A percentile compares a stretch with the other conserved stretches of the same genome.
phyloP scores from a whole-genome alignment of 2,329 filamentous ascomycete species.

The Neopestalotiopsis clavispora region DNA sequence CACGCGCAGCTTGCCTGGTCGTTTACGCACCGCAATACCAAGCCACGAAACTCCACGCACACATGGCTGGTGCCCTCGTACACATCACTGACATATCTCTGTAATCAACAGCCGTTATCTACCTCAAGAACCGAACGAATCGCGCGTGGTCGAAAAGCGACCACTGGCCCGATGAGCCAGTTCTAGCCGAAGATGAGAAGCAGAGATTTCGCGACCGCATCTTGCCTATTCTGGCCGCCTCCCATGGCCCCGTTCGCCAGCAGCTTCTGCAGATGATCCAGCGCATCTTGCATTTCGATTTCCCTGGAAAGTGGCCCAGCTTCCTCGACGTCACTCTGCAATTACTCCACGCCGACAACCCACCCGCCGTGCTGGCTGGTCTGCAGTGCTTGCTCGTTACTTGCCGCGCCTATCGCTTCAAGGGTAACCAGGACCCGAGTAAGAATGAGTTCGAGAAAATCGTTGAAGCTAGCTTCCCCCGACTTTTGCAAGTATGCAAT shows the following conservation, averaged over 20 bases:
- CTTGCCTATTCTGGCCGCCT: constrained; percentile 84
- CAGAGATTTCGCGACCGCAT: constrained; percentile 83
- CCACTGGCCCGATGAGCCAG: constrained; percentile 72
- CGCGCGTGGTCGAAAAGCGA: constrained; percentile 86
- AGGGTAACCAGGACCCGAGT: constrained; percentile 75
- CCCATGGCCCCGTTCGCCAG: constrained; percentile 80
- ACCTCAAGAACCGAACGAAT: constrained; percentile 96
- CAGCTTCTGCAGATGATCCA: constrained; percentile 94
- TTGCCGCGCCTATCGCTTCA: constrained; percentile 95
- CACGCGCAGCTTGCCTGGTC: constrained; percentile 9
- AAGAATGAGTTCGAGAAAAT: constrained; percentile 92
- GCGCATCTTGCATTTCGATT: constrained; percentile 95
- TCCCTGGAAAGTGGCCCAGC: constrained; percentile 90
- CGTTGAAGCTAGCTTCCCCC: constrained; percentile 87
- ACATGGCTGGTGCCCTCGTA: background rate
- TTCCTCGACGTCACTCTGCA: constrained; percentile 94
- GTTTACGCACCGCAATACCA: background rate
- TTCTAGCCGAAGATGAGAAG: constrained; percentile 90
- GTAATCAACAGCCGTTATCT: constrained; percentile 77
- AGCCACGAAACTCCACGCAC: background rate
- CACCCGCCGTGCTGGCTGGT: constrained; percentile 86
- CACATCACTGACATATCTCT: constrained; percentile 21
- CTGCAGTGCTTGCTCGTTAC: constrained; percentile 93
- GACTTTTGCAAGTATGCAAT: constrained; percentile 84
- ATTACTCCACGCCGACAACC: constrained; percentile 84